Conservation (phyloP, 352 stramenopile species). For the Phytophthora meadii region DNA sequence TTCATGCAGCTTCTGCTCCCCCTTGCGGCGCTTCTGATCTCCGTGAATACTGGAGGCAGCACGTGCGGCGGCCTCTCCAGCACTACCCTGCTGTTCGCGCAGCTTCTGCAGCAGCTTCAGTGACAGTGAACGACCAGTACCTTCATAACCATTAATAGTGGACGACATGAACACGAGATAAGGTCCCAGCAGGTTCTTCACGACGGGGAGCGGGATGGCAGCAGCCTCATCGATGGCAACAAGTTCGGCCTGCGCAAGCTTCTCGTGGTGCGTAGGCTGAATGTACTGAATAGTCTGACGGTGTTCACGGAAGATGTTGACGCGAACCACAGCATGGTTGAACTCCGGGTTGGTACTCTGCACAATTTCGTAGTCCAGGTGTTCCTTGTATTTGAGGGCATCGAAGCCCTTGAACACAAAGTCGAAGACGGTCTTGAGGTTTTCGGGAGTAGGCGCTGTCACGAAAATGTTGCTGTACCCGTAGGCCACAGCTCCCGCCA, state of each 20-base stretch:
- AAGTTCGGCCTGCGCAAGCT: conserved; percentile 97
- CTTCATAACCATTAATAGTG: conserved; percentile 99
- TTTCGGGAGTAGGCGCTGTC: conserved; percentile 98
- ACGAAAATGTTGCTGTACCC: conserved; percentile 96
- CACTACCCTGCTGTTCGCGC: conserved; percentile 91
- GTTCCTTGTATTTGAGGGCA: conserved; percentile 95
- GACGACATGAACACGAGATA: conserved; percentile 99
- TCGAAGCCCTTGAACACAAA: conserved; percentile 97
- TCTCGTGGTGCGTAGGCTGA: conserved; percentile 94
- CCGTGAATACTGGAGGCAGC: conserved; percentile 80
- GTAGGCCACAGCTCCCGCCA: conserved; percentile 86
- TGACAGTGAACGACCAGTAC: conserved; percentile 97
- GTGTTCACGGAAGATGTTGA: conserved; percentile 98
- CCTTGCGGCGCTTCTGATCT: conserved; percentile 94
- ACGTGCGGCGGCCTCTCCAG: conserved; percentile 61
- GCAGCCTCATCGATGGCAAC: conserved; percentile 99
- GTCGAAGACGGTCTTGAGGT: conserved; percentile 98
- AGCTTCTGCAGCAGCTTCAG: conserved; percentile 99
- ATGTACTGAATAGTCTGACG: conserved; percentile 99
- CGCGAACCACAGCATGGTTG: conserved; percentile 91
- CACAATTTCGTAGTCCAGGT: conserved; percentile 98
- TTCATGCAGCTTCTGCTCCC: conserved; percentile 97
- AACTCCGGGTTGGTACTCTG: conserved; percentile 89
- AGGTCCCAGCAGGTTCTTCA: conserved; percentile 95
- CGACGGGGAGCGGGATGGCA: conserved; percentile 99